Conservation (phyloP, 225 moss, liverwort and hornwort genomes). For the Takakia lepidozioides region DNA sequence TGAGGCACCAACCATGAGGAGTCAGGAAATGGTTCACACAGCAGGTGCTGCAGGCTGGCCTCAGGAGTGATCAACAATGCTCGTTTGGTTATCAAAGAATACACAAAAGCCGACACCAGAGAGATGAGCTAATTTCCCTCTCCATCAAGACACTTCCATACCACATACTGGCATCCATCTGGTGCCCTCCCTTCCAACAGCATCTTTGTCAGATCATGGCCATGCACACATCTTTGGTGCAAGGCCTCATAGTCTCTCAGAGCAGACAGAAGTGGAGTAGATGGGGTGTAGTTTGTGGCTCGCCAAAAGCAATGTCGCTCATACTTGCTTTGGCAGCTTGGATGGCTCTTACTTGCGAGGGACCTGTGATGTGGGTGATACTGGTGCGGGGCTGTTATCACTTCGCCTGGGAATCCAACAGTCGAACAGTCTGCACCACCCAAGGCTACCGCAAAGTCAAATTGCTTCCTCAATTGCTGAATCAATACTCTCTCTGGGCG, state of each 20-base stretch:
- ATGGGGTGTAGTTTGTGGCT: slow-evolving; percentile 12
- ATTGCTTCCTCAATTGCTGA: too few relatives aligned
- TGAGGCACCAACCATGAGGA: slow-evolving; percentile 39
- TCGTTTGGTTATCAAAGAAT: slow-evolving; percentile 31
- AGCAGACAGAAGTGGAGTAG: slow-evolving; percentile 10
- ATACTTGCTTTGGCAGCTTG: slow-evolving; percentile 31
- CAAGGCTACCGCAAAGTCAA: too few relatives aligned
- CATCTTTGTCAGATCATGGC: slow-evolving; percentile 17
- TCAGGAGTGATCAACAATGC: slow-evolving; percentile 33
- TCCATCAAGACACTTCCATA: slow-evolving; percentile 34
- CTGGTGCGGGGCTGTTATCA: slow-evolving; percentile 15
- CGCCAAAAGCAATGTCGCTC: slow-evolving; percentile 47
- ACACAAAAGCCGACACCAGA: slow-evolving; percentile 43
- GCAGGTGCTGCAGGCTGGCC: slow-evolving; percentile 21
- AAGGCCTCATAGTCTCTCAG: slow-evolving; percentile 30
- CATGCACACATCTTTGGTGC: slow-evolving; percentile 24
- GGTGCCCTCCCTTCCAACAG: slow-evolving; percentile 15
- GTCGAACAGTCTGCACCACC: slow-evolving; percentile 18
- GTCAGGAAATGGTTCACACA: slow-evolving; percentile 44
- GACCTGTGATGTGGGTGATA: slow-evolving; percentile 12
- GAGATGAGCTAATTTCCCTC: slow-evolving; percentile 45
- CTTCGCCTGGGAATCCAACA: slow-evolving; percentile 12
- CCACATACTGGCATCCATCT: slow-evolving; percentile 22
- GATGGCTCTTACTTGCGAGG: not conserved
- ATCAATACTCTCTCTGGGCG: too few relatives aligned